Evolutionary conservation across 129 eudicot genomes (phyloP).

Genomic region (Apium graveolens): DNA sequence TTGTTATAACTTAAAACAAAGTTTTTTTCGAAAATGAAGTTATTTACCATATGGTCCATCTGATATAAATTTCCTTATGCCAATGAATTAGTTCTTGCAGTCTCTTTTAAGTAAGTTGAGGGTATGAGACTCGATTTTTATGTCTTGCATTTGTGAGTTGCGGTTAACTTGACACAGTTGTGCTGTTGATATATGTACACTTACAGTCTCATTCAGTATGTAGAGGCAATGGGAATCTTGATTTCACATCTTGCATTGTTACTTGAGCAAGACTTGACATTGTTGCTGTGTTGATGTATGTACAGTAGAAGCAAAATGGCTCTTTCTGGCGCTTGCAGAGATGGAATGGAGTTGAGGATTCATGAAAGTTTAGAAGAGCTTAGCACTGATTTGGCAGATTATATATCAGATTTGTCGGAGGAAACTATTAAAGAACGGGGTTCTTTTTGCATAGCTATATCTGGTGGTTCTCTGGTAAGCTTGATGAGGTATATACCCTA

Average conservation of each 20-base stretch:
- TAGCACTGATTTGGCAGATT: conserved; percentile 80
- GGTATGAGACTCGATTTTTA: neutral
- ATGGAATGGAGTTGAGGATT: conserved; percentile 59
- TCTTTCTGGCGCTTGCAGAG: conserved; percentile 36
- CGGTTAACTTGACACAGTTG: conserved; percentile 3
- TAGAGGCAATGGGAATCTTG: neutral
- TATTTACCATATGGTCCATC: neutral
- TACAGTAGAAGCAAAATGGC: conserved; percentile 42
- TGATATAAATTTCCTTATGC: neutral
- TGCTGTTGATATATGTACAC: neutral
- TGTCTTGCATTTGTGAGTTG: conserved; percentile 1
- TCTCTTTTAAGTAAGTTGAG: neutral
- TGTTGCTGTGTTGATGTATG: conserved; percentile 6
- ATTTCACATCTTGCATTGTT: neutral
- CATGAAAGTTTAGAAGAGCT: conserved; percentile 71
- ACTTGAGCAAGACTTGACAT: neutral
- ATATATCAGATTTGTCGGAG: conserved; percentile 77
- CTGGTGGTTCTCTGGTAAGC: conserved; percentile 82
- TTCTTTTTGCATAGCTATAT: conserved; percentile 70
- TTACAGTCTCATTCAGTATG: neutral
- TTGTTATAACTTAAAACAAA: neutral
- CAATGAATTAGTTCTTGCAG: neutral
- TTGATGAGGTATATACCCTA: conserved; percentile 48
- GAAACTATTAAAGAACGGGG: conserved; percentile 78
- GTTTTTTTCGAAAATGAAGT: conserved; percentile 7